A percentile compares a stretch with the other conserved stretches of the same genome.
Evolutionary conservation across 192 early-diverging fungal genomes (phyloP).

Genomic region (Pilaira anomala): DNA sequence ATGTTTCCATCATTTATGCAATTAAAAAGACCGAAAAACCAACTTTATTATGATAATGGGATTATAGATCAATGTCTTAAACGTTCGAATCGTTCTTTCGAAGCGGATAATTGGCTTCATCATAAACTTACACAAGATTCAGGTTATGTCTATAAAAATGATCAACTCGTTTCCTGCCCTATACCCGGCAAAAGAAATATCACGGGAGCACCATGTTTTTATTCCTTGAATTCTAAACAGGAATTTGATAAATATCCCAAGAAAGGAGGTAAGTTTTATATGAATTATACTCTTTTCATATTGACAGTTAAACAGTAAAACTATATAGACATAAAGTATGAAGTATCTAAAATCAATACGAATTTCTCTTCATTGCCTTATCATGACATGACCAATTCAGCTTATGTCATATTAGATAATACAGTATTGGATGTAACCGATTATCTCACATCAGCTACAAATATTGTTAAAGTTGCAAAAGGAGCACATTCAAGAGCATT

Average conservation of each 20-base stretch:
- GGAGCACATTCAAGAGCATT: slow-evolving; percentile 22
- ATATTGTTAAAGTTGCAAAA: slow-evolving; percentile 17
- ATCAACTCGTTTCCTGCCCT: slow-evolving; percentile 29
- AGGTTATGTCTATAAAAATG: slow-evolving; percentile 22
- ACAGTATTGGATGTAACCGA: slow-evolving; percentile 38
- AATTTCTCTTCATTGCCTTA: slow-evolving; percentile 23
- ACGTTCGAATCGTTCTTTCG: slow-evolving; percentile 6
- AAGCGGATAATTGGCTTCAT: slow-evolving; percentile 34
- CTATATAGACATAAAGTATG: slow-evolving; percentile 22
- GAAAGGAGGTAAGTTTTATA: slow-evolving; percentile 24
- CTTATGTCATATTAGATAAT: slow-evolving; percentile 28
- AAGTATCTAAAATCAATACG: slow-evolving; percentile 6
- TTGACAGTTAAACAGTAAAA: too few species aligned
- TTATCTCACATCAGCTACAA: slow-evolving; percentile 26
- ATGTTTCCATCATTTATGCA: slow-evolving; percentile 37
- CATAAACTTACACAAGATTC: slow-evolving; percentile 30
- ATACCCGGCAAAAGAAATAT: slow-evolving; percentile 25
- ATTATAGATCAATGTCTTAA: slow-evolving; percentile 25
- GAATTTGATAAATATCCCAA: slow-evolving; percentile 17
- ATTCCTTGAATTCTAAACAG: slow-evolving; percentile 5
- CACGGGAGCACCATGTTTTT: slow-evolving; percentile 29
- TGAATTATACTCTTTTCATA: too few species aligned
- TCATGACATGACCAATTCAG: not conserved
- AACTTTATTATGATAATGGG: slow-evolving; percentile 18
- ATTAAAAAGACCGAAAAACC: slow-evolving; percentile 8